A percentile compares a stretch with the other conserved stretches of the same genome.
phyloP scores from a whole-genome alignment of 495 filamentous ascomycete species.

The Podospora pseudoanserina region DNA sequence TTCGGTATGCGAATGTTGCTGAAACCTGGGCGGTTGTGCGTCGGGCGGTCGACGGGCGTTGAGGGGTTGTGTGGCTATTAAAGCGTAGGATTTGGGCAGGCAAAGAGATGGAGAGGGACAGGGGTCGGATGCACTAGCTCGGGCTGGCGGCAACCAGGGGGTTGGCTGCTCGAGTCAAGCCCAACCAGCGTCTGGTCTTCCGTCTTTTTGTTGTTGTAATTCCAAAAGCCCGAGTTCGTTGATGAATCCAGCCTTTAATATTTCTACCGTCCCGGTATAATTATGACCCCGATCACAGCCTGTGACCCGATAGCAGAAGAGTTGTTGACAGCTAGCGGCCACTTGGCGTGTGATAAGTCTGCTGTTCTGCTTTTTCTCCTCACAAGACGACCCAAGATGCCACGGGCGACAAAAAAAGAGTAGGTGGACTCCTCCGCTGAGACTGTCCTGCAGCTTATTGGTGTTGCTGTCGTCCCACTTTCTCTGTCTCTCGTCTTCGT shows the following conservation, averaged over 20 bases:
- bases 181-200: background rate
- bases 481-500: conserved; percentile 2
- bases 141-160: conserved; percentile 29
- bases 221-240: conserved; percentile 22
- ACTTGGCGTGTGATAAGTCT: conserved; percentile 30
- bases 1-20: conserved; percentile 6
- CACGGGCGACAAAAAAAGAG: background rate
- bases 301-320: conserved; percentile 19
- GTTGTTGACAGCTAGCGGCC: conserved; percentile 24
- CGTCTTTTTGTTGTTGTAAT: conserved; percentile 6
- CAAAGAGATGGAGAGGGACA: conserved; percentile 16
- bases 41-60: conserved; percentile 19
- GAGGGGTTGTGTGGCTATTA: conserved; percentile 30
- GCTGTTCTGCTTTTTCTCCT: conserved; percentile 2
- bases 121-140: conserved; percentile 16
- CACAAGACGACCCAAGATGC: background rate
- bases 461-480: background rate
- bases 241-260: conserved; percentile 13
- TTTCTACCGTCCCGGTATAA: conserved; percentile 10
- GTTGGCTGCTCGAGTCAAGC: conserved; percentile 29
- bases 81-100: conserved; percentile 12
- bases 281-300: conserved; percentile 14
- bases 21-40: conserved; percentile 28
- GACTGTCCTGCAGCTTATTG: conserved; percentile 14
- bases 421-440: background rate